Percentiles rank a stretch among this genome's conserved stretches.
phyloP scores from a whole-genome alignment of 2,329 filamentous ascomycete species.

The Thelonectria blattea region DNA sequence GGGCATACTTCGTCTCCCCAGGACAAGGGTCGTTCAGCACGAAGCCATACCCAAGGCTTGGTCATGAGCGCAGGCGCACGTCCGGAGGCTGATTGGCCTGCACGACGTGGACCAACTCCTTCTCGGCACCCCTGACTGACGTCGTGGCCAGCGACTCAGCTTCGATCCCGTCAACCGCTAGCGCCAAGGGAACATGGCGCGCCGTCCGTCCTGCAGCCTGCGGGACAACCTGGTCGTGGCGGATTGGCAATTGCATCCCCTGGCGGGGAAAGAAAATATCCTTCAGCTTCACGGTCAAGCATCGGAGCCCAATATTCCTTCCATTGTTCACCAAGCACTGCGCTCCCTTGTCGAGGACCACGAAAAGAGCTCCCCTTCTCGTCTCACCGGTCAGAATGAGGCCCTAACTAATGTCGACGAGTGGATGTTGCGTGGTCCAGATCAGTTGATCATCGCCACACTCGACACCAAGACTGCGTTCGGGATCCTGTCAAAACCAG shows the following conservation, averaged over 20 bases:
- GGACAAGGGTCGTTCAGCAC: conserved; percentile 33
- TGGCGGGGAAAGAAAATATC: conserved; percentile 1
- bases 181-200: conserved; percentile 20
- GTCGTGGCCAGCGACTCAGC: conserved; percentile 16
- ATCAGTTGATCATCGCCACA: conserved; percentile 23
- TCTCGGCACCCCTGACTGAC: conserved; percentile 22
- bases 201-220: conserved; percentile 22
- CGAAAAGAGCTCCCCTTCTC: background rate
- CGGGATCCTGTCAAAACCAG: conserved; percentile 14
- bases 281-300: background rate
- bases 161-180: conserved; percentile 15
- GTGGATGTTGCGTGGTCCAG: conserved; percentile 19
- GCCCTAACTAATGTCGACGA: conserved; percentile 15
- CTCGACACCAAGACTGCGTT: conserved; percentile 12
- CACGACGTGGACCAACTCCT: conserved; percentile 29
- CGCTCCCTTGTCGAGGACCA: background rate
- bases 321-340: background rate
- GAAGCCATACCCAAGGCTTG: conserved; percentile 31
- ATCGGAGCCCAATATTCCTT: conserved; percentile 2
- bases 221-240: conserved; percentile 18
- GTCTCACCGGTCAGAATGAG: conserved; percentile 4
- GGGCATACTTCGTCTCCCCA: conserved; percentile 29
- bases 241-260: conserved; percentile 6
- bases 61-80: conserved; percentile 22
- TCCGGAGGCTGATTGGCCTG: conserved; percentile 32